Percentiles rank a stretch among this genome's conserved stretches.
phyloP scores from a whole-genome alignment of 192 early-diverging fungal species.

The Coemansia sp. region DNA sequence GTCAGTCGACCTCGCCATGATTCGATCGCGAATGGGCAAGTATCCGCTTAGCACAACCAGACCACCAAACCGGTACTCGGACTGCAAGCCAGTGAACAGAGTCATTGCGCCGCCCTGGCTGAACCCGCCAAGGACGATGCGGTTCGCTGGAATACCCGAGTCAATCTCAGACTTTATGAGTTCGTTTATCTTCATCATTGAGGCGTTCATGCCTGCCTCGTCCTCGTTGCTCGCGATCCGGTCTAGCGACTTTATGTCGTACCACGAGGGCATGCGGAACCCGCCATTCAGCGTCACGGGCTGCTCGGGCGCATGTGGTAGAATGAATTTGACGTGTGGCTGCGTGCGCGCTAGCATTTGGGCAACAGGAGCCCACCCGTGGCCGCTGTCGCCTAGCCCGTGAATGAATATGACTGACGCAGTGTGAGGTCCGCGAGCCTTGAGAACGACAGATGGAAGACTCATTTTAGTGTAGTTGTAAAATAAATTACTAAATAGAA shows the following conservation, averaged over 20 bases:
- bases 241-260: constrained; percentile 69
- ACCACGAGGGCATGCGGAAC: constrained; percentile 88
- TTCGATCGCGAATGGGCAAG: constrained; percentile 59
- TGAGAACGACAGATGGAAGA: constrained; percentile 47
- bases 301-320: constrained; percentile 78
- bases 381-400: constrained; percentile 73
- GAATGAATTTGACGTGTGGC: constrained; percentile 88
- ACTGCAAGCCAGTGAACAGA: constrained; percentile 70
- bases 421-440: constrained; percentile 63
- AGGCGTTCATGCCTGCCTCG: constrained; percentile 66
- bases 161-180: constrained; percentile 77
- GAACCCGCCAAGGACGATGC: constrained; percentile 94
- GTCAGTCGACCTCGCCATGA: constrained; percentile 57
- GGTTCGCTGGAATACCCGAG: constrained; percentile 70
- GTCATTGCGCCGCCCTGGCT: constrained; percentile 88
- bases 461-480: constrained; percentile 18
- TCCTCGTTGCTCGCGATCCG: constrained; percentile 63
- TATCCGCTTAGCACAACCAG: constrained; percentile 80
- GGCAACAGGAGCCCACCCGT: constrained; percentile 56
- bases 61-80: constrained; percentile 68
- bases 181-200: constrained; percentile 60
- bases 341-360: constrained; percentile 43
- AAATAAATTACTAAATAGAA: not conserved
- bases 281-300: constrained; percentile 82
- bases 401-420: constrained; percentile 84